Evolutionary conservation across 352 stramenopile species (phyloP).

Genomic region (Phytopythium aichiense): DNA sequence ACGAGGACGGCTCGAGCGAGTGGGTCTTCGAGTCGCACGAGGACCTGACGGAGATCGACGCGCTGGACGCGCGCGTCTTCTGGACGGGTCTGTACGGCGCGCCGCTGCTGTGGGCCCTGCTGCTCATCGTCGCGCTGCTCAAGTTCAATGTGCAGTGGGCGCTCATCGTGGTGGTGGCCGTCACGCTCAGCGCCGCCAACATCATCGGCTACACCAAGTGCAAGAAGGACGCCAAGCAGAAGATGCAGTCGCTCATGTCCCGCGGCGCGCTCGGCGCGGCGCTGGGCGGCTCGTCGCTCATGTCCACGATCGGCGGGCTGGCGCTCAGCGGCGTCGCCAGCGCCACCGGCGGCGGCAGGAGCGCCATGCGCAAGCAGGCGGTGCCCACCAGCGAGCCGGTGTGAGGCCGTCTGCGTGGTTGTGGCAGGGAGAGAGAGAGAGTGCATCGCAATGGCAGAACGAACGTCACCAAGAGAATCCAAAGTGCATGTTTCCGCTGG

Average conservation of each 20-base stretch:
- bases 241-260: constrained; percentile 83
- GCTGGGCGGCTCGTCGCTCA: constrained; percentile 61
- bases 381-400: constrained; percentile 30
- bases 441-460: background rate
- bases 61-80: constrained; percentile 90
- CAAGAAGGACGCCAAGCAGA: constrained; percentile 87
- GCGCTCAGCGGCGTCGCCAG: constrained; percentile 37
- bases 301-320: constrained; percentile 72
- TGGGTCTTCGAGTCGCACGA: constrained; percentile 97
- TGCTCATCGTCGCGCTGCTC: constrained; percentile 92
- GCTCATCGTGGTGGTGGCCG: constrained; percentile 90
- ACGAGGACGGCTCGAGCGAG: constrained; percentile 91
- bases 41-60: constrained; percentile 86
- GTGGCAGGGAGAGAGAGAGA: background rate
- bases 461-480: background rate
- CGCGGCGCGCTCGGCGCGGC: constrained; percentile 65
- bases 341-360: constrained; percentile 12
- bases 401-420: constrained; percentile 13
- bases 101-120: constrained; percentile 86
- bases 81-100: constrained; percentile 96
- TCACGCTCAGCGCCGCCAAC: constrained; percentile 92
- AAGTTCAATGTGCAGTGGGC: constrained; percentile 94
- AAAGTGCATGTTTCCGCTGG: background rate
- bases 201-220: constrained; percentile 99
- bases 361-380: constrained; percentile 11